These are phyloP conservation scores for Calamus simplicifolius DNA, from an alignment of 176 grass and related monocot genomes.

Conservation along the genomic window DNA sequence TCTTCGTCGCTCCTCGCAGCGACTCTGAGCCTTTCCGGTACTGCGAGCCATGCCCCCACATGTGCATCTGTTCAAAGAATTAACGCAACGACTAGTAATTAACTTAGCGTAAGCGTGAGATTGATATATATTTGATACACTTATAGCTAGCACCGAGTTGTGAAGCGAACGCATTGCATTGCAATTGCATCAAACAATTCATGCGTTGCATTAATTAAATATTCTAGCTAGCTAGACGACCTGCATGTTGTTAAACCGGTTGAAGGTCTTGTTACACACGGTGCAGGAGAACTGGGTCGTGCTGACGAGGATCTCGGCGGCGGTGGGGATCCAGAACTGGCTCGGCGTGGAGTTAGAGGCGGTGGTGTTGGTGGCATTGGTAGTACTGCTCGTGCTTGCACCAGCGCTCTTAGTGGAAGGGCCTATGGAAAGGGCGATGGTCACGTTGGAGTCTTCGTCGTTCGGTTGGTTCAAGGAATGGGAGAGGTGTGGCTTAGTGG, in stretches of 20 bases:
- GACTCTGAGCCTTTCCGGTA: constrained; percentile 71
- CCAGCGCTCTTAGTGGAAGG: constrained; percentile 19
- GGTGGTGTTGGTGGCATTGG: neutral
- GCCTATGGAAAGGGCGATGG: constrained; percentile 48
- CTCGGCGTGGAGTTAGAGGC: constrained; percentile 13
- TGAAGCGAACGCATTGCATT: too few relatives aligned
- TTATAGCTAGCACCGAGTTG: too few relatives aligned
- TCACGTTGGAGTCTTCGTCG: constrained; percentile 31
- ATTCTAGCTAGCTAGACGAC: constrained; percentile 22
- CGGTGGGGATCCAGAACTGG: constrained; percentile 87
- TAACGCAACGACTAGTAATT: too few relatives aligned
- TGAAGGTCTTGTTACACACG: constrained; percentile 91
- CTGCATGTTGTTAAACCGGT: constrained; percentile 99
- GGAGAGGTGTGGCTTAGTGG: neutral
- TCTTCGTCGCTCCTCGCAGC: constrained; percentile 27
- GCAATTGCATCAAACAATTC: too few relatives aligned
- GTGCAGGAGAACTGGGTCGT: constrained; percentile 78
- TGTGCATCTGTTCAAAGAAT: constrained; percentile 57
- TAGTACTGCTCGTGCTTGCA: too few relatives aligned
- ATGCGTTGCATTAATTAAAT: too few relatives aligned
- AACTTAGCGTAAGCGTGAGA: too few relatives aligned
- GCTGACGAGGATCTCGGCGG: constrained; percentile 83
- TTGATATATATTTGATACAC: too few relatives aligned
- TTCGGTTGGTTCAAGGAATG: constrained; percentile 13
- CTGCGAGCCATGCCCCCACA: constrained; percentile 96